Base-by-base conservation (phyloP, 2,329 filamentous ascomycete genomes). In the Cadophora luteo-olivacea region DNA sequence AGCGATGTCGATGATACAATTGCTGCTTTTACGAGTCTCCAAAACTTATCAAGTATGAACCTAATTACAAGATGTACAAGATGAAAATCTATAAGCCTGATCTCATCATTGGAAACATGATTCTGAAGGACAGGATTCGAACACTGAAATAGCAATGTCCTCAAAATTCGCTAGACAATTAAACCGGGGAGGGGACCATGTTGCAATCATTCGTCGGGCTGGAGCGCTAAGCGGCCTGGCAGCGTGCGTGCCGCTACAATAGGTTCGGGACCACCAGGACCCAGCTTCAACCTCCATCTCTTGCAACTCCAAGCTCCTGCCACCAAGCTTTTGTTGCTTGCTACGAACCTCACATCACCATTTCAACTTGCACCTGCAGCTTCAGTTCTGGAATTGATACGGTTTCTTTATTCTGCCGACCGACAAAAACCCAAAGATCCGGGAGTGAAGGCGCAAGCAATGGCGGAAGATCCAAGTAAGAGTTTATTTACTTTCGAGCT, bases 401-500 rank as follows among this genome's bases (percentile, higher is more conserved):
- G 48, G 16, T 58, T 67, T 32, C 32, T 52, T n/a, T 65, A 12
- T 45, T 60, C 24, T 66, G 49, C 45, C 57, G 33, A 64, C 61
- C 61, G 45, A 49, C 60, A 33, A 38, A 60, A 36, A 64, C 51
- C 68, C 65, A 22, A 54, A 66, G 64, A 61, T 64, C 61, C 54
- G 64, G 63, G 68, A 72, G 69, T 64, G 54, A 72, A 72, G 67
- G 70, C 71, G 72, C 70, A 68, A 78, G 72, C 70, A 68, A 78
- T 78, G 76, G 76, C 75, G 14, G 75, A 77, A 70, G 75, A 78
- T 66, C 75, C 74, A 73, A 74, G 76, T 78, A 73, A 77, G 76
- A 74, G 69, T 65, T 67, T 79, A 29, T 80, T 84, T 78, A 97
- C 97, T 79, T 82, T 97, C 32, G 8, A 62, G 29, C 51, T 64